These are phyloP conservation scores for Aspergillus sp. DNA, from an alignment of 2,329 filamentous ascomycete genomes.

Conservation along the genomic window DNA sequence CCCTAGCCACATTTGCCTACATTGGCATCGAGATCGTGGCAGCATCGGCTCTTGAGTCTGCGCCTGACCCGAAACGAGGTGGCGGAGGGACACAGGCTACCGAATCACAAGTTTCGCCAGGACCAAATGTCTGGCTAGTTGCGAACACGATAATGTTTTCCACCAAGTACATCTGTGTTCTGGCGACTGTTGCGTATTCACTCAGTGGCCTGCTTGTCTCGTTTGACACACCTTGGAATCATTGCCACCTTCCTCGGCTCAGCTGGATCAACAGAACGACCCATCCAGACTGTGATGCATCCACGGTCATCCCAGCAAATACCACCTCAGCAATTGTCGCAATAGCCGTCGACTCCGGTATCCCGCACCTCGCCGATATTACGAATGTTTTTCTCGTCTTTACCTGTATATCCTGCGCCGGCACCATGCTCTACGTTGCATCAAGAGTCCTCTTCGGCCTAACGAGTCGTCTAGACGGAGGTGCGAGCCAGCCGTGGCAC, in stretches of 20 bases:
- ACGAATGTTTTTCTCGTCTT: constrained; percentile 4
- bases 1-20: constrained; percentile 1
- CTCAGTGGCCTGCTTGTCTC: neutral
- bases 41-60: neutral
- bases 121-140: neutral
- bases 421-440: constrained; percentile 6
- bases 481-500: neutral
- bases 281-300: neutral
- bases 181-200: constrained; percentile 1
- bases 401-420: constrained; percentile 1
- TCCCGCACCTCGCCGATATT: neutral
- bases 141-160: constrained; percentile 7
- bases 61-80: neutral
- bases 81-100: too few species aligned
- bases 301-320: neutral
- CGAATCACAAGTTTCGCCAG: neutral
- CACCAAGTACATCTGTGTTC: neutral
- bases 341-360: neutral
- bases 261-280: neutral
- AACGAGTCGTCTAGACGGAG: constrained; percentile 5
- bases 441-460: constrained; percentile 1
- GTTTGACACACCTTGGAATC: neutral
- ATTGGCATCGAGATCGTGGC: constrained; percentile 3
- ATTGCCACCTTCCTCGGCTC: constrained; percentile 3
- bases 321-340: constrained; percentile 7